phyloP scores from a whole-genome alignment of 2,329 filamentous ascomycete genomes.

The Gaeumannomyces sp. region DNA sequence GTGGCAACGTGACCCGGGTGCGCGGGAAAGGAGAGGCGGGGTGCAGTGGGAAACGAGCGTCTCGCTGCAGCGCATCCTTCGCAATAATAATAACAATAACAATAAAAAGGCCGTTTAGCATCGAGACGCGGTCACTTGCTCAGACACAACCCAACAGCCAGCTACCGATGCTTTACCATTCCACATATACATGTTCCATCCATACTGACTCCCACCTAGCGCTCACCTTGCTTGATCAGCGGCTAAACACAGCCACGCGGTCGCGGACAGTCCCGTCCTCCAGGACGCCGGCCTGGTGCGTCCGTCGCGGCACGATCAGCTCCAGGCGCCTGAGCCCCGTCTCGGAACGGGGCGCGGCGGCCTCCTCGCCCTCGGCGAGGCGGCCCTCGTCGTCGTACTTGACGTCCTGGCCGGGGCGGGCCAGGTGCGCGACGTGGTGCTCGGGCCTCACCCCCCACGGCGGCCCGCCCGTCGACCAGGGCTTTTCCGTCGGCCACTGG shows the following conservation, averaged over 20 bases:
- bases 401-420: slow-evolving; percentile 61
- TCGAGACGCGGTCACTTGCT: neutral
- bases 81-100: neutral
- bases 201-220: no score
- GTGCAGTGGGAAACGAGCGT: neutral
- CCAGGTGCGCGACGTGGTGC: slow-evolving; percentile 67
- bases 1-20: neutral
- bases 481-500: slow-evolving; percentile 73
- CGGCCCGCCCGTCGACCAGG: slow-evolving; percentile 58
- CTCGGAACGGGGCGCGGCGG: slow-evolving; percentile 26
- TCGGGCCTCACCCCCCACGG: slow-evolving; percentile 65
- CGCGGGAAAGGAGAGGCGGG: neutral
- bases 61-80: neutral
- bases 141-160: neutral
- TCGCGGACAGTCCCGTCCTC: slow-evolving; percentile 42
- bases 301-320: slow-evolving; percentile 44
- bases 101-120: neutral
- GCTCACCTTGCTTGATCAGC: neutral
- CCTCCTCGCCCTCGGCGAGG: slow-evolving; percentile 34
- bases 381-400: slow-evolving; percentile 44
- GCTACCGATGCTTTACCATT: no score
- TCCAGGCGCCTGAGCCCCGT: slow-evolving; percentile 37
- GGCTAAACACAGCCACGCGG: slow-evolving; percentile 43
- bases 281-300: slow-evolving; percentile 40
- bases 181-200: no score